Conservation (phyloP, 306 rosid species). For the Castanospermum australe region DNA sequence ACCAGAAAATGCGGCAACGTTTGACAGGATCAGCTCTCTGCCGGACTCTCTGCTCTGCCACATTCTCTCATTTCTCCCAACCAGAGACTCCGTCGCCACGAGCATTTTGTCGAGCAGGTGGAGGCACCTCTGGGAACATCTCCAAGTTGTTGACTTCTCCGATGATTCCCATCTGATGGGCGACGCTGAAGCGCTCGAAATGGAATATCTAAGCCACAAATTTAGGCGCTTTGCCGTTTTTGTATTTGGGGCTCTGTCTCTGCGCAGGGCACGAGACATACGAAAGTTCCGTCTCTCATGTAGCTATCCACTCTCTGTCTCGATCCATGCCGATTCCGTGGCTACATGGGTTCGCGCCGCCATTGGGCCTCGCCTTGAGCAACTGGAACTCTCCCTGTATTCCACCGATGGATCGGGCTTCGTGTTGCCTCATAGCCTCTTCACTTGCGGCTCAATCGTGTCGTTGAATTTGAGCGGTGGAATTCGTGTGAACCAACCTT, state of each 20-base stretch:
- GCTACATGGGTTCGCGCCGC: background rate
- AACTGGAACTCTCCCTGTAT: background rate
- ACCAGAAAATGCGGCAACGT: background rate
- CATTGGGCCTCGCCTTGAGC: background rate
- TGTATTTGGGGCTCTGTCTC: background rate
- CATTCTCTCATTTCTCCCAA: constrained; percentile 26
- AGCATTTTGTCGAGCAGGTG: background rate
- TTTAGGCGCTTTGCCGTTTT: background rate
- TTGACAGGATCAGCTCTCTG: background rate
- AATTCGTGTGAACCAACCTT: background rate
- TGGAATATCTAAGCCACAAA: no score
- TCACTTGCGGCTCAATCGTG: background rate
- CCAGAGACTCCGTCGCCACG: background rate
- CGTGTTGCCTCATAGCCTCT: background rate
- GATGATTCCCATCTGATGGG: background rate
- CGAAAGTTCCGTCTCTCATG: background rate
- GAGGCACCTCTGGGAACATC: background rate
- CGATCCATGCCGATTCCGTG: background rate
- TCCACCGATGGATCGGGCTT: background rate
- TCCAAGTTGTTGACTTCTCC: background rate
- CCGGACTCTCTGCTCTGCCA: constrained; percentile 10
- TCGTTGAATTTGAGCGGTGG: background rate
- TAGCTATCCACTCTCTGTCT: background rate
- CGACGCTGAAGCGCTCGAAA: no score
- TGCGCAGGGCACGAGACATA: background rate